Evolutionary conservation across 192 early-diverging fungal genomes (phyloP), one percentile per base, ranked within the genome.

Genomic region (Coemansia sp.): DNA sequence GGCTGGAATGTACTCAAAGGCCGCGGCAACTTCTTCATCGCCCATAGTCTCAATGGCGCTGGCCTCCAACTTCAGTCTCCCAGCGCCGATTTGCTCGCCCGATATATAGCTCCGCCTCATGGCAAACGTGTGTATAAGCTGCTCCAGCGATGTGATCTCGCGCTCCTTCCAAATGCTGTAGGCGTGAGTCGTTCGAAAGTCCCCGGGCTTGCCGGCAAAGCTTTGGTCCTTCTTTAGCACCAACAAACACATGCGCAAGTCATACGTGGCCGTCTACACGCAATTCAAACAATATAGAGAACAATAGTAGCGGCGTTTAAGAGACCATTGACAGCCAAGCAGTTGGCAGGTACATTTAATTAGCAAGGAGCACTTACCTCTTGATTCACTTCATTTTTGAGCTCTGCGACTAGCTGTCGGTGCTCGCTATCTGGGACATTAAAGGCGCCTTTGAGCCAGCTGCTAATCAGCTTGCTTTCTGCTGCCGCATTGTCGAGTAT

Each of bases 81-180:
- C 70, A 13, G 71, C 63, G 14, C 67, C 61, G 36, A 77, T 67
- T 13, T 71, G 57, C 65, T 76, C 79, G 23, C 79, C 79, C 14
- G 74, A 73, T 64, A 82, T 73, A 10, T 68, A 79, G 45, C 65
- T 71, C 59, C 65, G 75, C n/a, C 70, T 64, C 59, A 79, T 66
- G 9, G 76, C 61, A 20, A 64, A 79, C 33, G 76, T 60, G 31
- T 73, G 63, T 16, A 83, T 79, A 23, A 83, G 69, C 69, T 83
- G 81, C 61, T 79, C 76, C 10, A 83, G 76, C 46, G 63, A 60
- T 3, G 70, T 78, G 38, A 72, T 66, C 53, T 83, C 81, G 61
- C 81, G 81, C 34, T 74, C 71, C 72, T 83, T 83, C 81, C 81
- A 83, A 36, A 71, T 26, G 1, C 62, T 65, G 57, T 83, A 83